Conservation (phyloP, 1,139 yeast genomes). For the Yamadazyma buinensis region DNA sequence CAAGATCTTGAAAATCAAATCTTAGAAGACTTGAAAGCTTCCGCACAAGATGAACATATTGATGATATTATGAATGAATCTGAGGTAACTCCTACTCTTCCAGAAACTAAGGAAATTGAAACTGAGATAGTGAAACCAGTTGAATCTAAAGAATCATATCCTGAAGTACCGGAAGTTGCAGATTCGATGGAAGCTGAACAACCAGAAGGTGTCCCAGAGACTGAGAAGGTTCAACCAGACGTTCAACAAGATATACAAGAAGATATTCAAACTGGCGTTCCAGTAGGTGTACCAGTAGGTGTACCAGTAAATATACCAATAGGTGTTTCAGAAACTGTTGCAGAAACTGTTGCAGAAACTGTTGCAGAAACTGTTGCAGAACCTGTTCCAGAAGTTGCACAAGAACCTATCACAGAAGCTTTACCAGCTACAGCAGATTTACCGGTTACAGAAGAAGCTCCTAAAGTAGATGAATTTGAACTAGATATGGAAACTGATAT, state of each 20-base stretch:
- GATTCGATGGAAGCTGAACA: no score
- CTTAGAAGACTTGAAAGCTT: not conserved
- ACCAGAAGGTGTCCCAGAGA: no score
- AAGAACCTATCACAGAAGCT: not conserved
- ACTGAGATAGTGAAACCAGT: no score
- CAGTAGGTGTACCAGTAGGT: no score
- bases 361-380: constrained; percentile 4
- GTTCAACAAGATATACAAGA: no score
- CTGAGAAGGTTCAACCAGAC: no score
- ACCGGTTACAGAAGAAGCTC: not conserved
- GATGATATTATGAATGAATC: no score
- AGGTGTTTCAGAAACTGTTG: not conserved
- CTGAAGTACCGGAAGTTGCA: no score
- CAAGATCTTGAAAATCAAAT: not conserved
- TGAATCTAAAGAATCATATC: no score
- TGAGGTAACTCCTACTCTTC: no score
- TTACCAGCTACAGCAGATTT: not conserved
- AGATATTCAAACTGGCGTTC: no score
- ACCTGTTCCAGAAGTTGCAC: not conserved
- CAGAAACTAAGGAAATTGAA: no score
- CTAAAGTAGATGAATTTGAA: not conserved
- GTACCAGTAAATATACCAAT: not conserved
- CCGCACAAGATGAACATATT: constrained; percentile 1
- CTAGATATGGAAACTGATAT: not conserved
- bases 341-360: not conserved